phyloP scores from a whole-genome alignment of 2,329 filamentous ascomycete genomes.

The Colletotrichum filicis region DNA sequence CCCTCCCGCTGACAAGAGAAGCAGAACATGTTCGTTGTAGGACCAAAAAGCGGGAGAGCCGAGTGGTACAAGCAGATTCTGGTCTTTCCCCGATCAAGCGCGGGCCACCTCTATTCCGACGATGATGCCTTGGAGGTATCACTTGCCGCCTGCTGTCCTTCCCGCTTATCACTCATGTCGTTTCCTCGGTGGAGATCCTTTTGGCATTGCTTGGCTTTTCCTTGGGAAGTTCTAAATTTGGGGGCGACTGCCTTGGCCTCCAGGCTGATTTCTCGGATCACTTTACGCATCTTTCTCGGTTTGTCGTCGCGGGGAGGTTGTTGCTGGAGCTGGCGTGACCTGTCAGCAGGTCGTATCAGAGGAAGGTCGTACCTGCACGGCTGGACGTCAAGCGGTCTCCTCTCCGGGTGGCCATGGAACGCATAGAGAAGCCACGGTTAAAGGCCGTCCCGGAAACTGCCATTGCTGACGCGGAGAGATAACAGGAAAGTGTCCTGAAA shows the following conservation, averaged over 20 bases:
- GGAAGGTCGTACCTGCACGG: background rate
- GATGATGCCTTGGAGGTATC: conserved; percentile 22
- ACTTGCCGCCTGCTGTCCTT: conserved; percentile 17
- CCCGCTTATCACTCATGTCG: too few species aligned
- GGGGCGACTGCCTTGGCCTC: background rate
- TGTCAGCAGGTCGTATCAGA: background rate
- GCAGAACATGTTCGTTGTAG: too few species aligned
- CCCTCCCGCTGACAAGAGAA: background rate
- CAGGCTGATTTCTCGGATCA: background rate
- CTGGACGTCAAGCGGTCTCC: background rate
- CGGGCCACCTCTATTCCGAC: conserved; percentile 9
- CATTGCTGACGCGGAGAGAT: background rate
- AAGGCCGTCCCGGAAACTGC: background rate
- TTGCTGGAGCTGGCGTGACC: background rate
- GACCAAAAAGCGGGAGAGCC: background rate
- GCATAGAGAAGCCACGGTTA: background rate
- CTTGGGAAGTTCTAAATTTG: conserved; percentile 2
- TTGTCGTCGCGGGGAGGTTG: background rate
- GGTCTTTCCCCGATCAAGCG: background rate
- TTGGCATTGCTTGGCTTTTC: conserved; percentile 6
- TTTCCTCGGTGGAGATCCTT: background rate
- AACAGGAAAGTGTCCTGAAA: background rate
- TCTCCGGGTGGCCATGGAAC: background rate
- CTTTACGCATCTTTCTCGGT: too few species aligned
- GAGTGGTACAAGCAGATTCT: background rate